A percentile compares a stretch with the other conserved stretches of the same genome.
Conservation (phyloP, 2,329 filamentous ascomycete species). For the Botrytis squamosa region DNA sequence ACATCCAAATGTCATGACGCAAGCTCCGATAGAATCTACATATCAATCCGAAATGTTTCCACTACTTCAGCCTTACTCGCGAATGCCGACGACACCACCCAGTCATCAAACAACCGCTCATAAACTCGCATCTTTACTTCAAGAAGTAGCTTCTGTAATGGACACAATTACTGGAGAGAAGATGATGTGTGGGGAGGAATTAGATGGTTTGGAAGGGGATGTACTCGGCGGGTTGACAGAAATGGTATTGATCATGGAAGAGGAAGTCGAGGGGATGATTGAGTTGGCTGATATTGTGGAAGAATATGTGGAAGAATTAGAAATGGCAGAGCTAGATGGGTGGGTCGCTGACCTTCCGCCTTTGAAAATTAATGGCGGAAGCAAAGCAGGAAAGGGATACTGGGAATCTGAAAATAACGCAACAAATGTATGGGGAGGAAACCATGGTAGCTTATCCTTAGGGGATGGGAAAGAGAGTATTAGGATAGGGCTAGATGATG, state of each 20-base stretch:
- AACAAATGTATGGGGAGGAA: neutral
- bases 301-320: slow-evolving; percentile 19
- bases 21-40: neutral
- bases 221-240: slow-evolving; percentile 17
- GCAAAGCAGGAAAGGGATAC: neutral
- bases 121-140: slow-evolving; percentile 12
- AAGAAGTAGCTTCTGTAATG: slow-evolving; percentile 18
- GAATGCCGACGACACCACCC: neutral
- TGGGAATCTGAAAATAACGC: neutral
- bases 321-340: slow-evolving; percentile 8
- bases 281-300: slow-evolving; percentile 14
- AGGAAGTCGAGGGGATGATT: slow-evolving; percentile 18
- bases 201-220: slow-evolving; percentile 5
- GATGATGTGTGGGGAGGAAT: slow-evolving; percentile 18
- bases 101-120: slow-evolving; percentile 8
- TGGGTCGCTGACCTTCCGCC: neutral
- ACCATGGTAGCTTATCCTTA: neutral
- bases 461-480: neutral
- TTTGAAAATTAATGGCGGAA: neutral
- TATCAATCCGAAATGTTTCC: neutral
- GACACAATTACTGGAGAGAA: slow-evolving; percentile 14
- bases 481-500: neutral
- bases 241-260: slow-evolving; percentile 18
- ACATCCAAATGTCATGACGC: neutral
- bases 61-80: neutral